Evolutionary conservation across 2,329 filamentous ascomycete species (phyloP), one percentile per base, ranked within the genome.

Genomic region (Paraphaeosphaeria sporulosa): DNA sequence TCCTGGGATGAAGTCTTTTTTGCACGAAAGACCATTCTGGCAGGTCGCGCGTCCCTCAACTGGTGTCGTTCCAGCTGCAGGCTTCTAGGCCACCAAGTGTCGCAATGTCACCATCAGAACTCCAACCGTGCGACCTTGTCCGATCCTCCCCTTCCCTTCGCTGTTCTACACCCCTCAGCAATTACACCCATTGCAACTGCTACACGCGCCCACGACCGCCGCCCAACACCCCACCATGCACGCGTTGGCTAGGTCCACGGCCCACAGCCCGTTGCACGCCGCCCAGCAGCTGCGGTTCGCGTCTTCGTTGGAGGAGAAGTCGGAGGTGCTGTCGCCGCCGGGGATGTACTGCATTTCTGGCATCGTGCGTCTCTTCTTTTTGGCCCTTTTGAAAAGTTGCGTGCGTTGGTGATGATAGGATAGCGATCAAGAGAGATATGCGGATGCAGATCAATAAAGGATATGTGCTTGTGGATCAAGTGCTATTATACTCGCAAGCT

Each of bases 321-420:
- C 17, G 7, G 6, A 27, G 25, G 61, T 38, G 38, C 23, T 43
- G 23, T 25, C 38, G 38, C 38, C 51, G 17, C 17, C 38, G 0
- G 63, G 63, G n/a, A 60, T 58, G 60, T 70, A 70, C 5, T 68
- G 61, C 67, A 70, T 64, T 23, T 48, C 48, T 43, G 57, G 51
- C 47, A 54, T 34, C 6, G 10, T 57, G 32, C 12, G 17, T 30
- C 27, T 3, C 34, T 51, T 10, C 27, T 42, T 36, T 17, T 27
- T 38, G 17, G 6, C 17, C 7, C 6, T n/a, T 40, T n/a, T 3
- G 17, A 12, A 32, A 8, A 8, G 8, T 12, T 32, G 30, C 30
- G 8, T 32, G 4, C 30, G 30, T 32, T 32, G 30, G 30, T 32
- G 30, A 32, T 27, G 25, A 6, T 27, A 27, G 25, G 25, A 27